Evolutionary conservation across 768 basidiomycete genomes (phyloP).

Genomic region (Trametes gibbosa): DNA sequence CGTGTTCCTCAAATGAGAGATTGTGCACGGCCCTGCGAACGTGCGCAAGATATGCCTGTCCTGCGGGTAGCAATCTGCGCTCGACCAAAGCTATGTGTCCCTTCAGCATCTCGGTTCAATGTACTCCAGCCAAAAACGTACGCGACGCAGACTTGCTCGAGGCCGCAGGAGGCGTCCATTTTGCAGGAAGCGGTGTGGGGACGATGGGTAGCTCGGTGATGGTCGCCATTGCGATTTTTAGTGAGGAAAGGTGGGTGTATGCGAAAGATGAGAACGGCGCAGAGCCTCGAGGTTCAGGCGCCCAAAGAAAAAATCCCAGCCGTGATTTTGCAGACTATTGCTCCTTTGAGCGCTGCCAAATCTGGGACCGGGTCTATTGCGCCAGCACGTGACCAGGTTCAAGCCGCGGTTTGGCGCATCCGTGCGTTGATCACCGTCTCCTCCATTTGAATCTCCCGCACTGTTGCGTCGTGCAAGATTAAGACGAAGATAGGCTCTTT

Average conservation of each 20-base stretch:
- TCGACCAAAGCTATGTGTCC: constrained; percentile 36
- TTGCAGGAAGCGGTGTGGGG: constrained; percentile 42
- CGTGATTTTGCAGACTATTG: background rate
- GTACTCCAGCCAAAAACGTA: constrained; percentile 15
- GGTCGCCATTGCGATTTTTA: constrained; percentile 25
- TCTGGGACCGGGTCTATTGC: background rate
- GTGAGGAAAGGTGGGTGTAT: background rate
- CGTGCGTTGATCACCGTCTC: background rate
- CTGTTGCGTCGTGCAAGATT: background rate
- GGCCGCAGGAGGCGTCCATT: constrained; percentile 41
- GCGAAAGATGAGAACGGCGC: background rate
- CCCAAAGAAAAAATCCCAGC: constrained; percentile 12
- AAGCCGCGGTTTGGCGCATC: constrained; percentile 1
- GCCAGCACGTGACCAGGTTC: background rate
- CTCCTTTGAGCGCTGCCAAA: background rate
- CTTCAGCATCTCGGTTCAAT: constrained; percentile 3
- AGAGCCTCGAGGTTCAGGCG: background rate
- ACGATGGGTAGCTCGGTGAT: constrained; percentile 38
- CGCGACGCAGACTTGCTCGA: constrained; percentile 35
- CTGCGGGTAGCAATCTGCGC: constrained; percentile 73
- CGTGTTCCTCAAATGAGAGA: constrained; percentile 81
- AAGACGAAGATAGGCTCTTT: background rate
- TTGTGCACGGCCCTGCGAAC: constrained; percentile 71
- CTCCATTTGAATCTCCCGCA: too few relatives aligned
- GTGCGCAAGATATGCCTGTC: constrained; percentile 83